Percentiles rank a stretch among this genome's conserved stretches.
phyloP scores from a whole-genome alignment of 192 early-diverging fungal species.

The Linnemannia zychae region DNA sequence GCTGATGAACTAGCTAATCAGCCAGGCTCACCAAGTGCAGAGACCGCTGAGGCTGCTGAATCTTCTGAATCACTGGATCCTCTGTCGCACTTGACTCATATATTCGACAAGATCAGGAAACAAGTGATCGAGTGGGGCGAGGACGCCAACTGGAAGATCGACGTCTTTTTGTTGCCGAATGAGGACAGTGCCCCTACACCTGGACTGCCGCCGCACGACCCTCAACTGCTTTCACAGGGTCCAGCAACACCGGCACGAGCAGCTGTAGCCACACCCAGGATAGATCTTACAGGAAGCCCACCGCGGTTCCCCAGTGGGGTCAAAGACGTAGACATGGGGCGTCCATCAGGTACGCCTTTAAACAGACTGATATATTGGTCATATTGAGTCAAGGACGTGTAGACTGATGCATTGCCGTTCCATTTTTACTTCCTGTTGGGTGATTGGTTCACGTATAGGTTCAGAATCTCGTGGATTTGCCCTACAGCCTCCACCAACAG shows the following conservation, averaged over 20 bases:
- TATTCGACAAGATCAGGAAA: constrained; percentile 54
- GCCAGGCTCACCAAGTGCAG: not conserved
- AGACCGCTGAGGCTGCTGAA: constrained; percentile 4
- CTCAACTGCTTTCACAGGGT: not conserved
- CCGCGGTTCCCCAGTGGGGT: not conserved
- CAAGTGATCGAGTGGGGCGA: constrained; percentile 57
- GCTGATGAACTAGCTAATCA: not conserved
- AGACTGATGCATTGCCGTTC: not conserved
- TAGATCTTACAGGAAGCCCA: constrained; percentile 6
- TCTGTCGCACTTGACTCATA: constrained; percentile 41
- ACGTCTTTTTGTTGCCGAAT: constrained; percentile 51
- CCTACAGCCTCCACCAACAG: constrained; percentile 33
- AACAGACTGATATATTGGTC: not conserved
- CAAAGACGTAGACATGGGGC: constrained; percentile 16
- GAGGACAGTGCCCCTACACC: constrained; percentile 20
- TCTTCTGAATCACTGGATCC: constrained; percentile 36
- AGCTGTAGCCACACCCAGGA: not conserved
- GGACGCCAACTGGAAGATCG: constrained; percentile 56
- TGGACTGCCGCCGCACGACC: not conserved
- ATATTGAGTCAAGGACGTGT: not conserved
- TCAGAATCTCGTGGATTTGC: constrained; percentile 12
- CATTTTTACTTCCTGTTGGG: not conserved
- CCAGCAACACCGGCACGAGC: not conserved
- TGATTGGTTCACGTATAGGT: not conserved
- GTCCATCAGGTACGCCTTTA: not conserved